Percentiles rank a stretch among this genome's conserved stretches.
These are phyloP conservation scores for Anethum foeniculum DNA, from an alignment of 140 eudicot species.

Conservation along the genomic window DNA sequence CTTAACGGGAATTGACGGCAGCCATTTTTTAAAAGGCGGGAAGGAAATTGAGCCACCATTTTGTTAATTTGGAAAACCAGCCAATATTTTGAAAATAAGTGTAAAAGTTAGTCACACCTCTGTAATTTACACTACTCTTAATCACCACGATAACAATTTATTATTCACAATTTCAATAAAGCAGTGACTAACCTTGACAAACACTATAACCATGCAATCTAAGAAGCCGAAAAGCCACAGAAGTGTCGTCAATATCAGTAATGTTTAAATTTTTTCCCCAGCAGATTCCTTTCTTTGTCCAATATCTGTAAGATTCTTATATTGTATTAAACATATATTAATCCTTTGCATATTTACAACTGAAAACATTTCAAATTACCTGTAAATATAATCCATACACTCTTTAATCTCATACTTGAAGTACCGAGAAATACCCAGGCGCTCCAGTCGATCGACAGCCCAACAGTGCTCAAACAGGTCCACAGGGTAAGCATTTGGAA, in stretches of 20 bases:
- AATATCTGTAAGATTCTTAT: slow-evolving; percentile 31
- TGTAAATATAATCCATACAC: slow-evolving; percentile 46
- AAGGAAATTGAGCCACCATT: too few species aligned
- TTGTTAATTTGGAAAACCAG: too few species aligned
- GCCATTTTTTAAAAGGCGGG: too few species aligned
- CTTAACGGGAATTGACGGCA: too few species aligned
- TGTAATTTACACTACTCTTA: too few species aligned
- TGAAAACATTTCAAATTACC: slow-evolving; percentile 44
- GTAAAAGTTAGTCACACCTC: too few species aligned
- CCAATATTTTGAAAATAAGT: too few species aligned
- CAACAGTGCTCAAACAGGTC: slow-evolving; percentile 88
- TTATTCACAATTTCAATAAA: too few species aligned
- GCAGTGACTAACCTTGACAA: too few species aligned
- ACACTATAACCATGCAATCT: slow-evolving; percentile 72
- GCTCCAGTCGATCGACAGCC: slow-evolving; percentile 71
- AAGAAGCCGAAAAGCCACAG: slow-evolving; percentile 81
- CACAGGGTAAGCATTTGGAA: slow-evolving; percentile 87
- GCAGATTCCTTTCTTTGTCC: slow-evolving; percentile 77
- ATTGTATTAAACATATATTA: too few species aligned
- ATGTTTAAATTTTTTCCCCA: slow-evolving; percentile 79
- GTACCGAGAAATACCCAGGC: slow-evolving; percentile 77
- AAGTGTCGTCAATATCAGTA: slow-evolving; percentile 89
- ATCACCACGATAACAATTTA: too few species aligned
- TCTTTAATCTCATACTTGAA: slow-evolving; percentile 58
- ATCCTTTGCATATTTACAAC: background rate